phyloP scores from a whole-genome alignment of 805 yeast species.

The Vanderwaltozyma polyspora region DNA sequence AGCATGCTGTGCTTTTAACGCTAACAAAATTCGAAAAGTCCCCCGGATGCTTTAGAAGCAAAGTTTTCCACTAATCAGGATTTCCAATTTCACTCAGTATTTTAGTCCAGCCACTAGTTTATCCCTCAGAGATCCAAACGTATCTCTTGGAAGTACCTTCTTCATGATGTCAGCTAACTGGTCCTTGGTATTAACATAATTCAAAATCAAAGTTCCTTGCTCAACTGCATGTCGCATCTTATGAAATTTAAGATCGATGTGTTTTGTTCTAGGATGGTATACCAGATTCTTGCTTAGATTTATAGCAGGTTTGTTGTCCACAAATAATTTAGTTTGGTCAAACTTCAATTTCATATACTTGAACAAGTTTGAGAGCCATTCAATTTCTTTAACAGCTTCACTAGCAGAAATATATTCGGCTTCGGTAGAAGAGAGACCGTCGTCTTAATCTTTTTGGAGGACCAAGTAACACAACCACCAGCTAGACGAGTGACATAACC shows the following conservation, averaged over 20 bases:
- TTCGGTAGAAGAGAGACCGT: constrained; percentile 6
- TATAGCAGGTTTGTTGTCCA: constrained; percentile 5
- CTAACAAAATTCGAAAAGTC: no score
- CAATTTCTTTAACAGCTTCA: constrained; percentile 5
- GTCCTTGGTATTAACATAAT: constrained; percentile 2
- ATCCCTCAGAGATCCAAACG: no score
- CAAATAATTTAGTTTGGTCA: not conserved
- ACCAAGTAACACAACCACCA: constrained; percentile 8
- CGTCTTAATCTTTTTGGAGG: constrained; percentile 6
- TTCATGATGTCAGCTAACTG: constrained; percentile 5
- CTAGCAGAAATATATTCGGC: constrained; percentile 6
- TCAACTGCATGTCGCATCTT: constrained; percentile 3
- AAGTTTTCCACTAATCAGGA: no score
- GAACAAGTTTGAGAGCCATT: constrained; percentile 4
- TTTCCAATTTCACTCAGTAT: no score
- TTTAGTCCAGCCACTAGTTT: no score
- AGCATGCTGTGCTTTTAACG: no score
- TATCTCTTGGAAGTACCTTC: constrained; percentile 1
- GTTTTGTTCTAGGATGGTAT: constrained; percentile 5
- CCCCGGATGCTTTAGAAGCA: no score
- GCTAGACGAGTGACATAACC: constrained; percentile 5
- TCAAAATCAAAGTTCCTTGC: not conserved
- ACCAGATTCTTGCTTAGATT: constrained; percentile 3
- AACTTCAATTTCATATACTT: constrained; percentile 1
- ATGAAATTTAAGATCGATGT: constrained; percentile 4